Conservation (phyloP, 768 basidiomycete genomes). For the Tricholoma saponaceum region DNA sequence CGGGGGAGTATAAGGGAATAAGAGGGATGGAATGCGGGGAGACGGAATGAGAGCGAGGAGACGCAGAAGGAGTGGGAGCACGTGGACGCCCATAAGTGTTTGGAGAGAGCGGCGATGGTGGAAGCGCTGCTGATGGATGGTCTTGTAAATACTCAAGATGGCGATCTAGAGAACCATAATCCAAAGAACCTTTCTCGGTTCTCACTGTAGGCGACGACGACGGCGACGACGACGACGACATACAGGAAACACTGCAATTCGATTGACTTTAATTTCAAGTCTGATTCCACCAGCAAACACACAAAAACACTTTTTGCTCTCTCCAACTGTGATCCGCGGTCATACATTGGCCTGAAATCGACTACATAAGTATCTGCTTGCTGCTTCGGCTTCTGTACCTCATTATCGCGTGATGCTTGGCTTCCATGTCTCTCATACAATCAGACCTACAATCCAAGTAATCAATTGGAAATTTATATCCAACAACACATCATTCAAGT, state of each 20-base stretch:
- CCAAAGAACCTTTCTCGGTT: conserved; percentile 13
- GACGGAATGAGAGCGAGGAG: conserved; percentile 9
- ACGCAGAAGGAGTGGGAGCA: conserved; percentile 33
- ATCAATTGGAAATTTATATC: background rate
- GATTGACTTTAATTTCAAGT: background rate
- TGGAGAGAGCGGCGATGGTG: conserved; percentile 30
- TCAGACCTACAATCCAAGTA: too few species aligned
- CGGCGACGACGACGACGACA: conserved; percentile 13
- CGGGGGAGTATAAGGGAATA: background rate
- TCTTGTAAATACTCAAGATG: too few species aligned
- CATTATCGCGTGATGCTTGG: too few species aligned
- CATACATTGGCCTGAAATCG: too few species aligned
- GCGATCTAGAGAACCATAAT: too few species aligned
- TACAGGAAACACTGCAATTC: conserved; percentile 3
- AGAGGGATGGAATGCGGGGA: background rate
- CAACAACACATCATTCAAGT: conserved; percentile 15
- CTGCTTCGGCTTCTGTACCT: too few species aligned
- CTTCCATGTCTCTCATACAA: too few species aligned
- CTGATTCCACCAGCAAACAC: too few species aligned
- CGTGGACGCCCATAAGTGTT: conserved; percentile 31
- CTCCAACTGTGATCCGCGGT: background rate
- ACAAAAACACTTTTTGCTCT: conserved; percentile 13
- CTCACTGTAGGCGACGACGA: conserved; percentile 2
- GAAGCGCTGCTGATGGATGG: too few species aligned
- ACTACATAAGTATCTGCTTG: too few species aligned